Evolutionary conservation across 225 moss, liverwort and hornwort species (phyloP), one percentile per base, ranked within the genome.

Genomic region (Antitrichia curtipendula): DNA sequence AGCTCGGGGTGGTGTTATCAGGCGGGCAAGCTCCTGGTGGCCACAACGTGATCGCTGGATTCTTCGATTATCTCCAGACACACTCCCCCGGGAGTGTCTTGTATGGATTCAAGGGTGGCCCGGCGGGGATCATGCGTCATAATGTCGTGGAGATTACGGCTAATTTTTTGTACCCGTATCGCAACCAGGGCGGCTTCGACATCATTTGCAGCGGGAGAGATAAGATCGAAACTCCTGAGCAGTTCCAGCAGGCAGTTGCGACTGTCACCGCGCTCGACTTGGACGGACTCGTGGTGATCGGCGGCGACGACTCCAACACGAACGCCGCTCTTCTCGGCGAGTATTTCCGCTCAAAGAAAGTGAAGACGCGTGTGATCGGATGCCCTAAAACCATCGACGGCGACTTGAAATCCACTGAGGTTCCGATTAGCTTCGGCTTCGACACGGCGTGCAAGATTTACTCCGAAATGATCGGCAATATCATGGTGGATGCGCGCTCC

Each of bases 351-450:
- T 89, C 88, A 3, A 90, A 86, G 61, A 97, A 96, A 11, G 61
- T 97, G 91, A 96, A 93, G 78, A 92, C 93, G 5, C 95, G 71
- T 64, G 96, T 97, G 38, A 92, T 96, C 41, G 96, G 97, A 36
- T 97, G 97, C 87, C 97, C 97, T 29, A 97, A 97, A 64, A 97
- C 97, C 31, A 97, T 97, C 75, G 97, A 97, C 84, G 97, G 97
- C 34, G 96, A 97, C 53, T 90, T 97, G 84, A 97, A 97, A 82
- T 92, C 94, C 85, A 91, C 90, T 72, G 91, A 96, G 84, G 96
- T 97, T n/a, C 97, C 96, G 6, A 97, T 92, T 50, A 96, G 95
- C 88, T 97, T 97, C 86, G 97, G 97, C n/a, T 97, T 97, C 77
- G 97, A 96, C 86, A 97, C 97, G 58, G 97, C 97, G 14, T 97